Evolutionary conservation across 2,329 filamentous ascomycete genomes (phyloP), one percentile per base, ranked within the genome.

Genomic region (Stemphylium beticola): DNA sequence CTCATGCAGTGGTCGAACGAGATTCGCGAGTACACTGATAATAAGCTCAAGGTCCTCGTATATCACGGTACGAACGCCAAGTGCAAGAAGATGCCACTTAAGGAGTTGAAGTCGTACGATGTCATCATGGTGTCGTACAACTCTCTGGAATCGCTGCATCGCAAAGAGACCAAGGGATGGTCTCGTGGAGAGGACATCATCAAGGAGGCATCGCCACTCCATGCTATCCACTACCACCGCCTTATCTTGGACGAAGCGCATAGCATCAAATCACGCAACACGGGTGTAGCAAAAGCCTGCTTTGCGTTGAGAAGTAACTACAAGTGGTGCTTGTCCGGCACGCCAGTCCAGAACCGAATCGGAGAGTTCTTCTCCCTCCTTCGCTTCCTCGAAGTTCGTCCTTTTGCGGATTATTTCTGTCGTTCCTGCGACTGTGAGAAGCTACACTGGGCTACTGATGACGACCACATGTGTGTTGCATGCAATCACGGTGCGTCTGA

Each of bases 51-150:
- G 65, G 96, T 96, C 0, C 86, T 97, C 46, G 87, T 98, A 33
- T 93, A 90, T 65, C 95, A 99, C 67, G 90, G 91, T 41, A 92
- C 92, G 14, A 96, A 96, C 61, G 74, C 86, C 15, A 92, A 95
- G 76, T 83, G 89, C 45, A 97, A 96, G 78, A 84, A 83, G 24
- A 85, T 96, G 68, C 87, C 84, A 0, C 78, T 86, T 22, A 88
- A 87, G 55, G 88, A 96, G 32, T 79, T 98, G 46, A 89, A 88
- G 75, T 86, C 88, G 64, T 96, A 88, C 76, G 87, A 99, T 75
- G 92, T 99, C 45, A 93, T 98, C 71, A 92, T 98, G 85, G 96
- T 98, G 78, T 98, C 93, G 12, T 99, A 96, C 83, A 92, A 91
- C 64, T 85, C 90, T 62, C 79, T 99, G 31, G 95, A 98, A 75